Evolutionary conservation across 163 green algal species (phyloP), one percentile per base, ranked within the genome.

Genomic region (Scenedesmus sp.): DNA sequence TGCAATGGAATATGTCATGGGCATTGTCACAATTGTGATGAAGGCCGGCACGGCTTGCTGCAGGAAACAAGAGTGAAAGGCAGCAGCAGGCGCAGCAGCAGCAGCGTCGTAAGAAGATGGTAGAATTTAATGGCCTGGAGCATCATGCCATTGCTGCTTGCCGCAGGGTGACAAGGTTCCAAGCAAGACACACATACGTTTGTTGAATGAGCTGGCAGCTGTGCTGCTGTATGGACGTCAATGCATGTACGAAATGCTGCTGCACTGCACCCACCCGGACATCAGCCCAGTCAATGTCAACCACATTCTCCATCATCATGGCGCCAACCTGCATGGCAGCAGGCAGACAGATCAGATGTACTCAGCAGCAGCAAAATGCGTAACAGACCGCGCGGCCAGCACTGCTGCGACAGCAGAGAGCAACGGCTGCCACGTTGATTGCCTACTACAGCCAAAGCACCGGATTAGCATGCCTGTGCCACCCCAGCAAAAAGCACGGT

Each of bases 1-100:
- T 5, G 94, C 93, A 52, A 95, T 98, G 82, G 94, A 97, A 94
- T 97, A 97, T 77, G 97, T 98, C 66, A 66, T 66, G 59, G 59
- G 10, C 8, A 66, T 66, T 66, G 8, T 66, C 59, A 8, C 59
- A 66, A 66, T 66, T 8, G 8, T 66, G 59, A 66, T 66, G 59
- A 46, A 46, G 34, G 34, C 34, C 34, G 34, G 34, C 34, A 46
- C 34, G 34, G 34, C 34, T 46, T 46, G 34, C 34, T 46, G 34
- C 34, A 46, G 34, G 34, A 46, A 46, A 46, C 0, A 46, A 46
- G 34, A 46, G 34, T 46, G 0, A 46, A 46, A 46, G 34, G 34
- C 34, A 46, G 34, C 34, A 46, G 34, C 34, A 46, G 34, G 34
- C 20, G 60, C 52, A 74, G 54, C 55, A 76, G 20, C 82, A 70